These are phyloP conservation scores for Fusarium albidum DNA, from an alignment of 2,329 filamentous ascomycete species.

Conservation along the genomic window DNA sequence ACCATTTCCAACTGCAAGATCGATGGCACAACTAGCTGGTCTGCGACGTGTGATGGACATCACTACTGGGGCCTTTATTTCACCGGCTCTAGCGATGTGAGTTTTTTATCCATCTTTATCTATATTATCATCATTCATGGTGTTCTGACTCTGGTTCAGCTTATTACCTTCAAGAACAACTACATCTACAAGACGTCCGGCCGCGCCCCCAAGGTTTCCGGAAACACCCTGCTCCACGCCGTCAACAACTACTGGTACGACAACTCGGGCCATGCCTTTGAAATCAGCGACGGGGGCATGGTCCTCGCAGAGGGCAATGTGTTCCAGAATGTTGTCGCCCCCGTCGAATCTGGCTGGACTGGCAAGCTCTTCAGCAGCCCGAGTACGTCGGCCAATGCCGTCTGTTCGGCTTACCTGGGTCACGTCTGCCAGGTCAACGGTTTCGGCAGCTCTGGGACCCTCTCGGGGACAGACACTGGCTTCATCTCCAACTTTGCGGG, in stretches of 20 bases:
- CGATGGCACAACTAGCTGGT: slow-evolving; percentile 62
- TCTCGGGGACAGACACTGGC: slow-evolving; percentile 52
- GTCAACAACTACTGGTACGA: slow-evolving; percentile 70
- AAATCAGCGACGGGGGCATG: slow-evolving; percentile 50
- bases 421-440: slow-evolving; percentile 60
- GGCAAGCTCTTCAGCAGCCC: slow-evolving; percentile 47
- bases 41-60: slow-evolving; percentile 64
- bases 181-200: slow-evolving; percentile 67
- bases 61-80: slow-evolving; percentile 70
- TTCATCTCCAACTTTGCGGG: slow-evolving; percentile 61
- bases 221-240: slow-evolving; percentile 64
- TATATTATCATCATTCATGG: too few species aligned
- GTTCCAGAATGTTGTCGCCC: slow-evolving; percentile 61
- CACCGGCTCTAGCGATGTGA: slow-evolving; percentile 60
- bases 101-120: neutral
- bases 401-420: slow-evolving; percentile 56
- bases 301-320: slow-evolving; percentile 66
- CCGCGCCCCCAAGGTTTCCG: slow-evolving; percentile 64
- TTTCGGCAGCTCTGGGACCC: slow-evolving; percentile 51
- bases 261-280: slow-evolving; percentile 66
- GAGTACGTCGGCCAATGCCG: slow-evolving; percentile 46
- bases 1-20: slow-evolving; percentile 69
- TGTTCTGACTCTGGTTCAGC: neutral
- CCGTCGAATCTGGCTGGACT: slow-evolving; percentile 46
- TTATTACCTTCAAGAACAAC: slow-evolving; percentile 66